These are phyloP conservation scores for Trichoderma semiorbis DNA, from an alignment of 2,329 filamentous ascomycete genomes.

Conservation along the genomic window DNA sequence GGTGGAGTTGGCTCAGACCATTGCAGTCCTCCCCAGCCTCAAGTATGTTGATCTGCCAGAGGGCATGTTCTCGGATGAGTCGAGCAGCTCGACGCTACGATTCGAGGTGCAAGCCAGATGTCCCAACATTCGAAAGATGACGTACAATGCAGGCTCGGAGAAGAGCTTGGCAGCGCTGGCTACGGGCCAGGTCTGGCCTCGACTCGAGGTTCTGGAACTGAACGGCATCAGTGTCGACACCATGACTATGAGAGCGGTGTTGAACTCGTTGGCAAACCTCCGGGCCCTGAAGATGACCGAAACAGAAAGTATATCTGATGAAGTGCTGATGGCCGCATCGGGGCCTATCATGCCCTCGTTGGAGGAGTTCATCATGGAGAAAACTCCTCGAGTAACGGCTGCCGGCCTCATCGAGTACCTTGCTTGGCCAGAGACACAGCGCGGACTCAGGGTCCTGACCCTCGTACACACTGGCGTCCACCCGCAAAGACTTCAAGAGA, in stretches of 20 bases:
- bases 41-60: conserved; percentile 89
- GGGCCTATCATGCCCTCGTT: conserved; percentile 71
- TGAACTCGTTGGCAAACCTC: conserved; percentile 64
- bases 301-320: conserved; percentile 68
- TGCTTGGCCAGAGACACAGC: conserved; percentile 54
- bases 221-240: conserved; percentile 67
- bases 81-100: conserved; percentile 68
- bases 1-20: conserved; percentile 76
- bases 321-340: conserved; percentile 65
- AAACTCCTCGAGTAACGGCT: conserved; percentile 68
- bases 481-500: conserved; percentile 55
- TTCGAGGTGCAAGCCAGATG: conserved; percentile 83
- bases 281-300: conserved; percentile 72
- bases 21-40: conserved; percentile 80
- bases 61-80: conserved; percentile 79
- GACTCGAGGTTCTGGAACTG: conserved; percentile 71
- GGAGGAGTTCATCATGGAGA: conserved; percentile 67
- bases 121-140: conserved; percentile 83
- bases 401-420: conserved; percentile 69
- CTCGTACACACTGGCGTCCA: conserved; percentile 70
- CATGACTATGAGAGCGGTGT: conserved; percentile 63
- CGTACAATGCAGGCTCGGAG: conserved; percentile 75
- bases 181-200: conserved; percentile 62
- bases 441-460: conserved; percentile 63
- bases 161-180: conserved; percentile 69